Percentiles rank a stretch among this genome's conserved stretches.
These are phyloP conservation scores for Starmerella ratchasimensis DNA, from an alignment of 805 yeast genomes.

Conservation along the genomic window DNA sequence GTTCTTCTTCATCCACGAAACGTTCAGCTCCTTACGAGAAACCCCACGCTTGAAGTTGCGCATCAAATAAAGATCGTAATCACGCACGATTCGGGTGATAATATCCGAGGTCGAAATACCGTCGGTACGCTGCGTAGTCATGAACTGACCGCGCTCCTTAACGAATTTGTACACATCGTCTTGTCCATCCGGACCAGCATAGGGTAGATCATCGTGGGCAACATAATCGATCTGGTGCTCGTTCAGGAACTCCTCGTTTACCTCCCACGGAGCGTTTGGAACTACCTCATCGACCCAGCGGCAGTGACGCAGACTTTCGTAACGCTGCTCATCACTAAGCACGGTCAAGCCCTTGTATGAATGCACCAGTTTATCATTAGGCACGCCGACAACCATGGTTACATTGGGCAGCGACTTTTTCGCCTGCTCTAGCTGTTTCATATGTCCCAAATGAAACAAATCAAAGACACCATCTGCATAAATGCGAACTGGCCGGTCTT, in stretches of 20 bases:
- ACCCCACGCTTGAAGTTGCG: slow-evolving; percentile 97
- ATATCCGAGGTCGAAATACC: slow-evolving; percentile 94
- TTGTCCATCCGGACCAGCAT: slow-evolving; percentile 61
- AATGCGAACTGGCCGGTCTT: slow-evolving; percentile 74
- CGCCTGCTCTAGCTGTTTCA: slow-evolving; percentile 95
- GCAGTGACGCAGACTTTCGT: slow-evolving; percentile 85
- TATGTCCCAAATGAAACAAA: slow-evolving; percentile 90
- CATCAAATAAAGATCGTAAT: slow-evolving; percentile 92
- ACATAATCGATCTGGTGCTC: slow-evolving; percentile 84
- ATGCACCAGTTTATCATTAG: slow-evolving; percentile 82
- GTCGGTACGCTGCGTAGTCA: slow-evolving; percentile 91
- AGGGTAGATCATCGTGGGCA: slow-evolving; percentile 95
- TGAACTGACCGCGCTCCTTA: slow-evolving; percentile 77
- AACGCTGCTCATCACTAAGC: slow-evolving; percentile 70
- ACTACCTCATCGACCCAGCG: slow-evolving; percentile 96
- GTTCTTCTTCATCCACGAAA: slow-evolving; percentile 93
- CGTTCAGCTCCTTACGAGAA: slow-evolving; percentile 88
- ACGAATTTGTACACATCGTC: slow-evolving; percentile 91
- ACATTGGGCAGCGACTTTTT: slow-evolving; percentile 82
- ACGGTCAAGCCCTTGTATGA: slow-evolving; percentile 88
- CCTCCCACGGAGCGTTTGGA: slow-evolving; percentile 91
- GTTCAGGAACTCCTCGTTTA: slow-evolving; percentile 64
- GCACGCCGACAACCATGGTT: slow-evolving; percentile 77
- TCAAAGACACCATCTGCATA: slow-evolving; percentile 99
- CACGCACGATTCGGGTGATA: slow-evolving; percentile 85